Conservation (phyloP, 2,329 filamentous ascomycete genomes). For the Ustulina deusta region DNA sequence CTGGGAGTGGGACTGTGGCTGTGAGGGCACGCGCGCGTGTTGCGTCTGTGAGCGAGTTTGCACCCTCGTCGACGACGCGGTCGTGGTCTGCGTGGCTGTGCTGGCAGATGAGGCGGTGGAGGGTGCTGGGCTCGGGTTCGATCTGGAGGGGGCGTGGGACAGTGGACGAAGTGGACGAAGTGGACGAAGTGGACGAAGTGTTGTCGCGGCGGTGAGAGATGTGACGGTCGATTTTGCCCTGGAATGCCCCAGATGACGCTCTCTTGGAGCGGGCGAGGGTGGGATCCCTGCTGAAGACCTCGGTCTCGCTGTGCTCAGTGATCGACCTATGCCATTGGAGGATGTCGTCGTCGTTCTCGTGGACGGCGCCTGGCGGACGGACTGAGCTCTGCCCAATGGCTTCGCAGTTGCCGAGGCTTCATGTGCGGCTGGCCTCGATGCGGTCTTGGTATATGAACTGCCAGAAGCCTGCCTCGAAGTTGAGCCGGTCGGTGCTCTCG, state of each 20-base stretch:
- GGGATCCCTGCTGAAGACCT: constrained; percentile 43
- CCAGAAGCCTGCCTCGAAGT: constrained; percentile 42
- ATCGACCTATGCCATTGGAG: constrained; percentile 35
- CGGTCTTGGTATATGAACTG: constrained; percentile 28
- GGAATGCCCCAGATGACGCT: constrained; percentile 48
- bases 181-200: constrained; percentile 56
- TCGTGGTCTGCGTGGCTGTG: constrained; percentile 37
- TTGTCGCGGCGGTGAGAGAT: constrained; percentile 54
- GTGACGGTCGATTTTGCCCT: constrained; percentile 59
- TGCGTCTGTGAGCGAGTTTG: constrained; percentile 44
- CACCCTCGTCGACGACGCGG: constrained; percentile 38
- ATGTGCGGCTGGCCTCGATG: constrained; percentile 33
- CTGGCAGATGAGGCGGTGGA: constrained; percentile 39
- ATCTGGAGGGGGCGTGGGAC: constrained; percentile 38
- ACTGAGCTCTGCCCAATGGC: constrained; percentile 46
- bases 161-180: constrained; percentile 56
- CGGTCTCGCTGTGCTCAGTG: constrained; percentile 40
- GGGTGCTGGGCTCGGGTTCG: constrained; percentile 46
- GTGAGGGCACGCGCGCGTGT: constrained; percentile 37
- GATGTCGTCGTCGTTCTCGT: constrained; percentile 38
- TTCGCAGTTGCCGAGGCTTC: constrained; percentile 39
- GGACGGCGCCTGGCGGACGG: constrained; percentile 43
- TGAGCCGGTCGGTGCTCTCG: constrained; percentile 36
- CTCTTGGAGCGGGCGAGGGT: constrained; percentile 32
- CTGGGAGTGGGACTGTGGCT: background rate